Percentiles rank a stretch among this genome's conserved stretches.
phyloP scores from a whole-genome alignment of 2,329 filamentous ascomycete genomes.

The Dactylellina parvicollis region DNA sequence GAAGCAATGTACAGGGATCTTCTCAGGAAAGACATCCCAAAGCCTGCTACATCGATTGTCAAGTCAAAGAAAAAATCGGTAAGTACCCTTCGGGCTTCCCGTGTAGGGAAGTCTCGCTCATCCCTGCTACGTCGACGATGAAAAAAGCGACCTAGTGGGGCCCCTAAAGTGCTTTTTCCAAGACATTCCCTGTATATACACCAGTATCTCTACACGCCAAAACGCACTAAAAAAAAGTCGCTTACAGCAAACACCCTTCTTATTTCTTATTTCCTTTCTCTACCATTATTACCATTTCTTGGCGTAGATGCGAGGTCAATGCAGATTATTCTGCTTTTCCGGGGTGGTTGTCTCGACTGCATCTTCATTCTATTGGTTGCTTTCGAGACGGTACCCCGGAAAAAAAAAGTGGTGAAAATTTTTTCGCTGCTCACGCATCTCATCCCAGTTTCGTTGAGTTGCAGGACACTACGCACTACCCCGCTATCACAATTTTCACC shows the following conservation, averaged over 20 bases:
- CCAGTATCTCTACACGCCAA: constrained; percentile 52
- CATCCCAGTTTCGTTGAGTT: constrained; percentile 50
- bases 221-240: constrained; percentile 52
- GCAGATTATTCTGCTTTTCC: constrained; percentile 28
- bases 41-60: constrained; percentile 50
- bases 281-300: constrained; percentile 49
- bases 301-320: constrained; percentile 51
- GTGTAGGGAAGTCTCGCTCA: constrained; percentile 53
- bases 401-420: constrained; percentile 38
- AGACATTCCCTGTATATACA: constrained; percentile 53
- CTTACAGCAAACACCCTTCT: constrained; percentile 29
- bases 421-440: constrained; percentile 46
- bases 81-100: constrained; percentile 51
- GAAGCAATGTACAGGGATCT: constrained; percentile 45
- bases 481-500: constrained; percentile 31
- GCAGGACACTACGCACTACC: constrained; percentile 43
- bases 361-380: constrained; percentile 49
- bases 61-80: constrained; percentile 53
- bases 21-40: constrained; percentile 36
- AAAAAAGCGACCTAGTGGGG: constrained; percentile 32
- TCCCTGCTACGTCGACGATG: constrained; percentile 49
- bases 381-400: constrained; percentile 38
- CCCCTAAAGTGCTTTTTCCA: constrained; percentile 23
- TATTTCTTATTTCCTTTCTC: constrained; percentile 31
- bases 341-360: constrained; percentile 38